Percentiles rank a stretch among this genome's conserved stretches.
Conservation (phyloP, 1,284 basidiomycete genomes). For the Ceratobasidium sp. region DNA sequence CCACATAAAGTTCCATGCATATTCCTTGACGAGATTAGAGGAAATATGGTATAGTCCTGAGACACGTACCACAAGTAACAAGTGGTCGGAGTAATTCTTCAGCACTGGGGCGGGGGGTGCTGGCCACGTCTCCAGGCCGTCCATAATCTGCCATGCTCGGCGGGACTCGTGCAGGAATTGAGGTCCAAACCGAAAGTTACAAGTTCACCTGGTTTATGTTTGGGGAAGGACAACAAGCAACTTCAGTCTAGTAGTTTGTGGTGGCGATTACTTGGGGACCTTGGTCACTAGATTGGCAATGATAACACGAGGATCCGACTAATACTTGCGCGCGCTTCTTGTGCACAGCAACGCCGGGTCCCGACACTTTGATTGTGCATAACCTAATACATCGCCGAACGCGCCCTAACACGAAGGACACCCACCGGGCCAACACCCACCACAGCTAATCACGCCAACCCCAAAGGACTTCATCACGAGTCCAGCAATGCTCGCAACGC, state of each 20-base stretch:
- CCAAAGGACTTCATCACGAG: constrained; percentile 78
- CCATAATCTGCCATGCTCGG: constrained; percentile 21
- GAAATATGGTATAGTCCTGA: not conserved
- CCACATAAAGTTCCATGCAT: constrained; percentile 34
- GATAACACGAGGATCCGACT: not conserved
- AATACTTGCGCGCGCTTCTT: not conserved
- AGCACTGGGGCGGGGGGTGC: not conserved
- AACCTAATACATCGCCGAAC: not conserved
- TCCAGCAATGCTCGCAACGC: constrained; percentile 83
- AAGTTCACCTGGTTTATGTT: not conserved
- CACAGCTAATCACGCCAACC: constrained; percentile 78
- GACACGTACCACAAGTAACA: constrained; percentile 25
- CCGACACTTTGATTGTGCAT: not conserved
- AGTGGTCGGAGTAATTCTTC: constrained; percentile 20
- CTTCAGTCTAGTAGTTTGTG: constrained; percentile 46
- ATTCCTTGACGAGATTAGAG: constrained; percentile 9
- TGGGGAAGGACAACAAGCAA: not conserved
- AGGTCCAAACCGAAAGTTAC: not conserved
- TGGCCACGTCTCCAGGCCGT: not conserved
- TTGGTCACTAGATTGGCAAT: not conserved
- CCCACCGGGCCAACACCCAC: constrained; percentile 78
- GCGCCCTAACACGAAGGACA: constrained; percentile 66
- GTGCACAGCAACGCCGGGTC: not conserved
- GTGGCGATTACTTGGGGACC: not conserved
- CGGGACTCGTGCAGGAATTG: not conserved